These are phyloP conservation scores for Curvularia hawaiiensis DNA, from an alignment of 2,329 filamentous ascomycete genomes.

Conservation along the genomic window DNA sequence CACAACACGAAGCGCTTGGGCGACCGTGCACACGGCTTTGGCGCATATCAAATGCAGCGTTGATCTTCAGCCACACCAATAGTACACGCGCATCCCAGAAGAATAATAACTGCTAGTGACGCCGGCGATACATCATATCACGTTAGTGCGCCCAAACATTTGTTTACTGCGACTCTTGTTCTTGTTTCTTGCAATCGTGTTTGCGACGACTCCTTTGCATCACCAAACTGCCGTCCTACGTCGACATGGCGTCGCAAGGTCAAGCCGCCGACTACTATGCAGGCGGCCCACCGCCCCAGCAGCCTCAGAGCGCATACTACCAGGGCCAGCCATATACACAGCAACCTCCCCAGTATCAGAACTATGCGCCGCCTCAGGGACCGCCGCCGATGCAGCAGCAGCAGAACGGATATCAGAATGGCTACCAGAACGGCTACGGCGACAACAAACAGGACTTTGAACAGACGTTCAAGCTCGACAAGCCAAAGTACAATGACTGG, in stretches of 20 bases:
- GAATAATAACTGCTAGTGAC: constrained; percentile 15
- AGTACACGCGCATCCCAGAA: constrained; percentile 3
- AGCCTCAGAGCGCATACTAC: constrained; percentile 30
- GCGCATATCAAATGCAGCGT: constrained; percentile 5
- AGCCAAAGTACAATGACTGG: constrained; percentile 86
- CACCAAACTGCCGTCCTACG: constrained; percentile 1
- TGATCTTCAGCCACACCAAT: constrained; percentile 25
- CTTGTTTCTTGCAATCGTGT: background rate
- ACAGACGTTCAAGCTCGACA: constrained; percentile 79
- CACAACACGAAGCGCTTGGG: constrained; percentile 16
- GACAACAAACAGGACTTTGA: constrained; percentile 66
- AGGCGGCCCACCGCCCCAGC: constrained; percentile 27
- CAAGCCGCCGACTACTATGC: constrained; percentile 50
- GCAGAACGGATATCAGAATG: constrained; percentile 33
- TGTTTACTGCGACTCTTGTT: constrained; percentile 5
- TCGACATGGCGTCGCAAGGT: constrained; percentile 40
- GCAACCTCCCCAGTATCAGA: constrained; percentile 41
- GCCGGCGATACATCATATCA: constrained; percentile 17
- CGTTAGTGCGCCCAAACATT: constrained; percentile 10
- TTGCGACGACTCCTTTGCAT: constrained; percentile 6
- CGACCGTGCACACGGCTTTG: constrained; percentile 4
- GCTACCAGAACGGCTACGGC: constrained; percentile 36
- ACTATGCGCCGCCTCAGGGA: constrained; percentile 36
- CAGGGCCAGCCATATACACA: constrained; percentile 30
- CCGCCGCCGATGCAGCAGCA: constrained; percentile 30